A percentile compares a stretch with the other conserved stretches of the same genome.
Evolutionary conservation across 2,329 filamentous ascomycete genomes (phyloP).

Genomic region (Sporothrix pallida): DNA sequence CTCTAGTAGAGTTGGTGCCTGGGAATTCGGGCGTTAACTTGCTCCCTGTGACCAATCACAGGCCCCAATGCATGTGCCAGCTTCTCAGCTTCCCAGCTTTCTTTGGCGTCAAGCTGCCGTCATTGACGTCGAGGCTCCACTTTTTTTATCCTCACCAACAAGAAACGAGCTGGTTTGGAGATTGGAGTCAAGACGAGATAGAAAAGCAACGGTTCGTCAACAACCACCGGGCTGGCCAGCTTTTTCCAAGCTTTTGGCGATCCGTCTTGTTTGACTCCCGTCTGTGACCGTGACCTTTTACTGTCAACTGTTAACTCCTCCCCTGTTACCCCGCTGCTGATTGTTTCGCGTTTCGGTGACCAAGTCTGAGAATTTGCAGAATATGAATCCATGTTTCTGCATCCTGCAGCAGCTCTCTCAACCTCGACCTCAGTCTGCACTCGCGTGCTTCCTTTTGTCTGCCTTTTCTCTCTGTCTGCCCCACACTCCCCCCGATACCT

Average conservation of each 20-base stretch:
- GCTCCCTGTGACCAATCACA: background rate
- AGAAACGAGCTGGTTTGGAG: background rate
- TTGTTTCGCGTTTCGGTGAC: background rate
- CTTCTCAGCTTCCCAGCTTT: background rate
- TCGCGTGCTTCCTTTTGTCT: background rate
- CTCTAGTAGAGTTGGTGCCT: background rate
- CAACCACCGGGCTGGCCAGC: conserved; percentile 1
- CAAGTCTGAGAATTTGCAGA: background rate
- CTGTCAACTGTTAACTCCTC: no score
- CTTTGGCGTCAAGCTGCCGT: background rate
- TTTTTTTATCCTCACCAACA: background rate
- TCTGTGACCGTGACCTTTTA: no score
- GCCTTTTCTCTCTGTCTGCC: background rate
- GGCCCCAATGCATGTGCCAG: background rate
- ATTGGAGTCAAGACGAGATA: background rate
- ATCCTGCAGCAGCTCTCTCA: background rate
- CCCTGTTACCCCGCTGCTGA: background rate
- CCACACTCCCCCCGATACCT: background rate
- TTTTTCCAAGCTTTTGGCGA: conserved; percentile 27
- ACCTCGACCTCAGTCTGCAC: background rate
- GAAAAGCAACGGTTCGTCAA: background rate
- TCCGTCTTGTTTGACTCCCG: background rate
- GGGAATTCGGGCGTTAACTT: background rate
- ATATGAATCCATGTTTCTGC: background rate
- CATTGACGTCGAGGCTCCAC: conserved; percentile 17